These are phyloP conservation scores for Candida succiphila DNA, from an alignment of 805 yeast genomes.

Conservation along the genomic window DNA sequence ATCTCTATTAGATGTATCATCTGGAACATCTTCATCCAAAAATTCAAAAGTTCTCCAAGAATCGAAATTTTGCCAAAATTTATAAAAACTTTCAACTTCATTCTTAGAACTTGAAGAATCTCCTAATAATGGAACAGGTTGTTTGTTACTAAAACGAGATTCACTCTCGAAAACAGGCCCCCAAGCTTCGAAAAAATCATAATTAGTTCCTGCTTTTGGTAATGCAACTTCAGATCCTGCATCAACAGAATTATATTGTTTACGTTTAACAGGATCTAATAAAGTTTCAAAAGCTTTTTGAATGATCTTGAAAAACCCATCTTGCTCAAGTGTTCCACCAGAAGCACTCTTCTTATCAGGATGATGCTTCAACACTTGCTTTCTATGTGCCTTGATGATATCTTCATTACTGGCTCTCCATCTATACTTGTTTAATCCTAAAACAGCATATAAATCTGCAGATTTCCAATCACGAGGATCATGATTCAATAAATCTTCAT, in stretches of 20 bases:
- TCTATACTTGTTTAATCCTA: conserved; percentile 88
- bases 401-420: conserved; percentile 87
- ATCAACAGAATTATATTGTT: conserved; percentile 94
- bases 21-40: conserved; percentile 98
- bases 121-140: conserved; percentile 84
- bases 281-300: conserved; percentile 93
- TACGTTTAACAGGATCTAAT: conserved; percentile 78
- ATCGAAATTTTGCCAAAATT: conserved; percentile 88
- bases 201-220: conserved; percentile 54
- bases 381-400: conserved; percentile 93
- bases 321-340: conserved; percentile 84
- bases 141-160: conserved; percentile 84
- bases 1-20: conserved; percentile 97
- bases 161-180: conserved; percentile 86
- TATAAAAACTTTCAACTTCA: conserved; percentile 81
- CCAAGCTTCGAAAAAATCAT: conserved; percentile 89
- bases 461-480: conserved; percentile 99
- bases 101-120: conserved; percentile 54
- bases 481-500: conserved; percentile 61
- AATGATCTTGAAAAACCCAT: conserved; percentile 94
- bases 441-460: conserved; percentile 92
- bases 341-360: conserved; percentile 95
- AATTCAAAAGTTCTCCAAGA: conserved; percentile 98
- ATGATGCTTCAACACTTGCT: conserved; percentile 92
- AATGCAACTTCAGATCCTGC: conserved; percentile 76